These are phyloP conservation scores for Phylloporus sp. DNA, from an alignment of 768 basidiomycete genomes.

Conservation along the genomic window DNA sequence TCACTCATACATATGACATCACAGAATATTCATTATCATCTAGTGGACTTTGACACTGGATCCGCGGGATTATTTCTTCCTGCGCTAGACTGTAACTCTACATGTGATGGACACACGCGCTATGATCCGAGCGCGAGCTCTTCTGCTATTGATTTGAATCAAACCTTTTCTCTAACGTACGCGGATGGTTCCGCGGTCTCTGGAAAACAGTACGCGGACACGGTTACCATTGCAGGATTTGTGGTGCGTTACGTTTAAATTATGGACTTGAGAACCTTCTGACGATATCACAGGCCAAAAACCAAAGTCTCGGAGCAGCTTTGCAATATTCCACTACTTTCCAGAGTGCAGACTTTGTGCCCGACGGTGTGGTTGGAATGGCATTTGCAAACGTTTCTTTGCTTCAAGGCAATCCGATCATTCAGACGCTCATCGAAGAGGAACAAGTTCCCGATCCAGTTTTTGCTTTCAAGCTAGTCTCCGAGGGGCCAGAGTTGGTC, in stretches of 20 bases:
- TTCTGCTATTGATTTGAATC: constrained; percentile 22
- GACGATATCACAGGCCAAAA: constrained; percentile 19
- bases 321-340: constrained; percentile 15
- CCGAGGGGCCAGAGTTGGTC: constrained; percentile 32
- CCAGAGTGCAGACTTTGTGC: constrained; percentile 7
- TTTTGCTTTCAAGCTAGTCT: constrained; percentile 39
- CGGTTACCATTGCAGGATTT: constrained; percentile 35
- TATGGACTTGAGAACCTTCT: neutral
- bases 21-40: neutral
- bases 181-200: constrained; percentile 39
- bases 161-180: constrained; percentile 35
- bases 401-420: constrained; percentile 33
- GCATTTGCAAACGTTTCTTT: constrained; percentile 36
- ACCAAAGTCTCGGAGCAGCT: constrained; percentile 23
- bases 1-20: neutral
- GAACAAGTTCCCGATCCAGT: constrained; percentile 28
- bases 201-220: constrained; percentile 38
- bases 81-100: constrained; percentile 19
- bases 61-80: constrained; percentile 34
- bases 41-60: constrained; percentile 35
- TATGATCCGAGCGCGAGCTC: constrained; percentile 34
- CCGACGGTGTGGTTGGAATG: constrained; percentile 40
- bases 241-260: constrained; percentile 6
- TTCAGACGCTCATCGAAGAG: constrained; percentile 41
- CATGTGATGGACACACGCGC: constrained; percentile 31